Evolutionary conservation across 2,329 filamentous ascomycete species (phyloP).

Genomic region (Cladosporium sp.): DNA sequence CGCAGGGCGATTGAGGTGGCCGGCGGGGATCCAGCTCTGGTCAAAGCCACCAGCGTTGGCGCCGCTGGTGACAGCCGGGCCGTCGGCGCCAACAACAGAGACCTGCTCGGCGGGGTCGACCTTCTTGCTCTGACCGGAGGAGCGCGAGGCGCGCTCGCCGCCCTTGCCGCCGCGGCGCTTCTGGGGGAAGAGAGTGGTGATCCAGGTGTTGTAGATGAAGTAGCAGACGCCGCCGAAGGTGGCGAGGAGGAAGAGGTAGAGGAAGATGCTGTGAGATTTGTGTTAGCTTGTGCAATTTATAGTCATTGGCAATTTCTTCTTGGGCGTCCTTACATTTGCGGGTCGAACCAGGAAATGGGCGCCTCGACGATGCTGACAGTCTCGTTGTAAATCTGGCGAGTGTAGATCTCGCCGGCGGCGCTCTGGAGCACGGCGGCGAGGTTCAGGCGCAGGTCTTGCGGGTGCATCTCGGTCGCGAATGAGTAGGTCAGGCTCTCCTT

Average conservation of each 20-base stretch:
- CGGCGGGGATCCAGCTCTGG: constrained; percentile 87
- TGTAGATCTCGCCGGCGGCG: constrained; percentile 65
- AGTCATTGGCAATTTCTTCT: not conserved
- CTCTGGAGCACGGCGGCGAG: constrained; percentile 71
- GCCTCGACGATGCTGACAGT: constrained; percentile 84
- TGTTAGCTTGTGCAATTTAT: not conserved
- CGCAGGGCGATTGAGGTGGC: constrained; percentile 82
- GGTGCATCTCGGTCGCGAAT: constrained; percentile 88
- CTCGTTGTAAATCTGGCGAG: constrained; percentile 74
- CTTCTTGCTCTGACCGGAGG: constrained; percentile 63
- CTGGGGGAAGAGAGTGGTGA: constrained; percentile 92
- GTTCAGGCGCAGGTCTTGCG: constrained; percentile 78
- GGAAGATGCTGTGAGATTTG: constrained; percentile 71
- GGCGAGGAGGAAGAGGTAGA: constrained; percentile 84
- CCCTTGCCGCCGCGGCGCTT: constrained; percentile 57
- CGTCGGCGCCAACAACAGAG: constrained; percentile 65
- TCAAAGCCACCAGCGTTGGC: constrained; percentile 67
- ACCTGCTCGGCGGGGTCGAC: constrained; percentile 56
- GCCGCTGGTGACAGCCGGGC: constrained; percentile 63
- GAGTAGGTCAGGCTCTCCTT: constrained; percentile 73
- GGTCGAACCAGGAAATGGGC: constrained; percentile 86
- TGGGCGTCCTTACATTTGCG: constrained; percentile 71
- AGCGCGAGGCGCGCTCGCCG: constrained; percentile 62
- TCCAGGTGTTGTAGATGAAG: constrained; percentile 98
- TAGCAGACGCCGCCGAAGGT: constrained; percentile 77